Base-by-base conservation (phyloP, 2,329 filamentous ascomycete species). In the Dothideomycetes sp. region DNA sequence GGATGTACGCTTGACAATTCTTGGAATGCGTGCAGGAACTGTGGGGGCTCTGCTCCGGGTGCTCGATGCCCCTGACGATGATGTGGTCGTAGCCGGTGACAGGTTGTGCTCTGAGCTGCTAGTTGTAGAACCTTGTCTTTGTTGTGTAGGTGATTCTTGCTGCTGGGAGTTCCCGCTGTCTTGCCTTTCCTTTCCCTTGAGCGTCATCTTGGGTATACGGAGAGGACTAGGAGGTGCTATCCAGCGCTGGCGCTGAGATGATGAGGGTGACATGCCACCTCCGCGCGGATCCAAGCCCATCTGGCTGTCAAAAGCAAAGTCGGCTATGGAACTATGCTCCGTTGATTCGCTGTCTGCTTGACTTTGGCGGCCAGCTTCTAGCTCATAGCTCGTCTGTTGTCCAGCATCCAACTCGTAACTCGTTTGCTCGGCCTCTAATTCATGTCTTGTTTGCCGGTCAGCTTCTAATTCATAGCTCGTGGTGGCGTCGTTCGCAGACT, bases 1-100 rank as follows among this genome's bases (percentile, higher is more conserved):
- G 6, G 55, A 58, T 13, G 54, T 49, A 13, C 52, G 56, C 33
- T 56, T 57, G 24, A 58, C 47, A 38, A 62, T 61, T 24, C 38
- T 45, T 20, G 44, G 50, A 12, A 40, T 12, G 16, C 37, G 37
- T 1, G 22, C 20, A 9, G 37, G 37, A 3, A 27, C 25, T 13
- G 22, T 33, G 2, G 37, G 37, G 8, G 28, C 15, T 15, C 29
- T 40, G 12, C 28, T 32, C 7, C 28, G 25, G 12, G 28, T 17
- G 22, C 37, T 40, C 12, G 19, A 31, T 3, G 13, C 27, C 10
- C 22, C 28, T 33, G 37, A 32, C n/a, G 29, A 40, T 18, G 9
- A 19, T 13, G 13, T 27, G 22, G 28, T 40, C 12, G 37, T 32
- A 2, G 29, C 16, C n/a, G 37, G 29, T 6, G 37, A 40, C 22